Evolutionary conservation across 2,329 filamentous ascomycete species (phyloP).

Genomic region (Fusarium penzigii): DNA sequence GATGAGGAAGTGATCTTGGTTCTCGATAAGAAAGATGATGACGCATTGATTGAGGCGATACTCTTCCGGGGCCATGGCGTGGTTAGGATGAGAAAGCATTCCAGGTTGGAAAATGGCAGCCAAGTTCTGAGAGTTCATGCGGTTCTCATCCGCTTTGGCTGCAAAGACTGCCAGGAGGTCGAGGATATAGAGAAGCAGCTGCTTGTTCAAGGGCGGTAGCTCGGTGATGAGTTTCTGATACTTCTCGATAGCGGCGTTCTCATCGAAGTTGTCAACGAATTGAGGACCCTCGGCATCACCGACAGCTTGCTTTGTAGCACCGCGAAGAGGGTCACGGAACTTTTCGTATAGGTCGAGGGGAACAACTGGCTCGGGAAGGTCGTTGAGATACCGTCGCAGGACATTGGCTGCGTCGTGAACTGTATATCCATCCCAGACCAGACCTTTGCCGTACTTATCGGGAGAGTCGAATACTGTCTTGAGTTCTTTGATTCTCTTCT

Average conservation of each 20-base stretch:
- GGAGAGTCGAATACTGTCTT: constrained; percentile 91
- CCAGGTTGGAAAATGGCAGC: constrained; percentile 98
- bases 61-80: constrained; percentile 94
- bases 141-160: constrained; percentile 93
- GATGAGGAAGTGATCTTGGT: constrained; percentile 97
- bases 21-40: constrained; percentile 95
- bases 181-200: constrained; percentile 91
- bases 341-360: constrained; percentile 89
- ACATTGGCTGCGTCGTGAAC: constrained; percentile 99
- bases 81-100: constrained; percentile 87
- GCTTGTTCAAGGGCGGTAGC: constrained; percentile 87
- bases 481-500: constrained; percentile 97
- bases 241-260: constrained; percentile 71
- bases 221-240: constrained; percentile 94
- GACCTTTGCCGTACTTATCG: constrained; percentile 91
- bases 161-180: constrained; percentile 96
- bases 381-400: constrained; percentile 90
- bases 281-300: constrained; percentile 69
- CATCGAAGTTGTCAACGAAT: constrained; percentile 63
- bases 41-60: constrained; percentile 96
- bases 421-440: constrained; percentile 97
- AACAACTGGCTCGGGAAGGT: constrained; percentile 94
- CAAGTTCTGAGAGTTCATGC: constrained; percentile 93
- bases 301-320: constrained; percentile 70
- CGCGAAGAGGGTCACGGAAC: constrained; percentile 81